Base-by-base conservation (phyloP, 176 grass and related monocot genomes). In the Musa acuminata region DNA sequence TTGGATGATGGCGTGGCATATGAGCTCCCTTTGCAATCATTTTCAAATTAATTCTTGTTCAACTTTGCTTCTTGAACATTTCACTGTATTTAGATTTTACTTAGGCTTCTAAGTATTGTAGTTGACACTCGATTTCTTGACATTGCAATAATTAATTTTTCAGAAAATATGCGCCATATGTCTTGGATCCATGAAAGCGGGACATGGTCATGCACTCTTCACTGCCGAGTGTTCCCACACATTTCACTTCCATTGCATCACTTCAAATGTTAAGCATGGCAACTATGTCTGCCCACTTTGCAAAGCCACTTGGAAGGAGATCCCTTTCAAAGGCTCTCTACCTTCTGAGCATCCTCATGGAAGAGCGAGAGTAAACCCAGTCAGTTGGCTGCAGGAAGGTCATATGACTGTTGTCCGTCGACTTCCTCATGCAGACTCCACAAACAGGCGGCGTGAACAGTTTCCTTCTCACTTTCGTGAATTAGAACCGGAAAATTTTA, bases 141-240 rank as follows among this genome's bases (percentile, higher is more conserved):
- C n/a, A 63, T 21, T 22, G 35, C 60, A 19, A 21, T 13, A 12
- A 21, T 21, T 51, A 8, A 51, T 63, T 64, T 23, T 85, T 84
- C 88, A 89, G 95, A 89, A 78, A 59, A 26, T 72, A 67, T 98
- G 95, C 58, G 82, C 88, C 11, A 98, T 98, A 79, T 98, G 95
- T 76, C 88, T 98, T 75, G 86, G 79, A 77, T 62, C 70, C 57
- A 93, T 98, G 84, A 91, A 82, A 72, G 55, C 88, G 72, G 84
- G 90, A 8, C 82, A 85, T 17, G 95, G 95, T 13, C 88, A 89
- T 23, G 95, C 95, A 12, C 76, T 98, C 64, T 98, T 98, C 73
- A 94, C 90, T 49, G 90, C 95, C 49, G 84, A 91, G 74, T 98
- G 95, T 78, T 87, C 89, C 24, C 92, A 96, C 78, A 85, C 79